phyloP scores from a whole-genome alignment of 148 eudicot genomes.

The Cornus florida region DNA sequence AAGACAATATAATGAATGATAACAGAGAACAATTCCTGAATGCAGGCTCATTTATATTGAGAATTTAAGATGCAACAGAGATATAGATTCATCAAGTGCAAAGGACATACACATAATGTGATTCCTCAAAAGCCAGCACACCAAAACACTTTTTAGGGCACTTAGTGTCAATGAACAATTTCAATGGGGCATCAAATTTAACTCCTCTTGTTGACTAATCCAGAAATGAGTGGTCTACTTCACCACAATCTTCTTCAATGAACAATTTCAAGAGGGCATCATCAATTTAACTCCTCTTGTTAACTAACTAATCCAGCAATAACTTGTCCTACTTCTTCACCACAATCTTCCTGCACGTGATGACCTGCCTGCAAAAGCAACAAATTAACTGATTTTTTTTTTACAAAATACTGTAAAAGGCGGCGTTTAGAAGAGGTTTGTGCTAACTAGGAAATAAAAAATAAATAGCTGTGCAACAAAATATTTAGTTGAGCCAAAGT shows the following conservation, averaged over 20 bases:
- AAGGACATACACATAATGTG: not conserved
- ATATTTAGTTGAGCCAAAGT: too few species aligned
- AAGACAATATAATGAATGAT: too few species aligned
- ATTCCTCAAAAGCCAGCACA: not conserved
- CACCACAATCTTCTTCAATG: slow-evolving; percentile 71
- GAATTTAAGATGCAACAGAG: not conserved
- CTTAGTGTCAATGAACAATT: not conserved
- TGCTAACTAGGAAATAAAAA: too few species aligned
- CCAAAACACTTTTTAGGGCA: not conserved
- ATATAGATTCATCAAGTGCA: not conserved
- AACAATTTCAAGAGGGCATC: too few species aligned
- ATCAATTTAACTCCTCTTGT: slow-evolving; percentile 4
- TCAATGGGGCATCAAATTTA: slow-evolving; percentile 20
- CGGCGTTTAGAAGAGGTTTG: too few species aligned
- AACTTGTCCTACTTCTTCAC: slow-evolving; percentile 76
- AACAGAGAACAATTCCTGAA: too few species aligned
- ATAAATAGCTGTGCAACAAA: too few species aligned
- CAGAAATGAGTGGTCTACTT: slow-evolving; percentile 64
- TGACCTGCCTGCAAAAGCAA: slow-evolving; percentile 79
- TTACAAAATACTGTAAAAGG: too few species aligned
- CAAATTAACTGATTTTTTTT: too few species aligned
- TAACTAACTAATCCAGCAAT: slow-evolving; percentile 61
- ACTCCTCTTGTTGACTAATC: slow-evolving; percentile 53
- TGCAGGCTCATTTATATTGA: too few species aligned
- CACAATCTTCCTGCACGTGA: slow-evolving; percentile 93